A percentile compares a stretch with the other conserved stretches of the same genome.
phyloP scores from a whole-genome alignment of 2,329 filamentous ascomycete species.

The Arachnopeziza araneosa region DNA sequence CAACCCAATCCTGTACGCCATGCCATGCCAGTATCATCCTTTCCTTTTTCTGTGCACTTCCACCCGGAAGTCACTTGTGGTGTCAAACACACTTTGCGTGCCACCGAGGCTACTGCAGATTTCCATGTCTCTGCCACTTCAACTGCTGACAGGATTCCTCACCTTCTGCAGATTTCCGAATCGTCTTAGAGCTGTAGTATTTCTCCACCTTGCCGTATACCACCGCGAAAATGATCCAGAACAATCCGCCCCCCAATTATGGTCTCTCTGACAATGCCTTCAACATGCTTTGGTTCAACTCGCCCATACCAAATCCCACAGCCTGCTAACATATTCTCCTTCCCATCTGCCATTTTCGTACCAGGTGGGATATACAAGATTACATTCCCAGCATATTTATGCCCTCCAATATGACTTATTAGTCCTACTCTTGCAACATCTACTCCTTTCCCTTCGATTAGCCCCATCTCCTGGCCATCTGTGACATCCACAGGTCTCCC shows the following conservation, averaged over 20 bases:
- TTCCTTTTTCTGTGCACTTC: background rate
- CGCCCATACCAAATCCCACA: slow-evolving; percentile 79
- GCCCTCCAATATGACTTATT: slow-evolving; percentile 77
- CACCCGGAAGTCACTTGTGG: too few species aligned
- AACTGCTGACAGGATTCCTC: background rate
- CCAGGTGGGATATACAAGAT: slow-evolving; percentile 70
- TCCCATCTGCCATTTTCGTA: slow-evolving; percentile 35
- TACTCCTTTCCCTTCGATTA: slow-evolving; percentile 35
- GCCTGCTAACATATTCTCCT: slow-evolving; percentile 56
- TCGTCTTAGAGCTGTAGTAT: slow-evolving; percentile 34
- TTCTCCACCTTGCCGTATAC: slow-evolving; percentile 50
- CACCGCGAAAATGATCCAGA: slow-evolving; percentile 66
- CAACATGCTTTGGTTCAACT: slow-evolving; percentile 68
- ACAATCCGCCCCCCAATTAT: slow-evolving; percentile 62
- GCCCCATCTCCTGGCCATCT: slow-evolving; percentile 20
- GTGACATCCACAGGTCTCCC: slow-evolving; percentile 35
- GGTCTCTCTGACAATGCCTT: slow-evolving; percentile 70
- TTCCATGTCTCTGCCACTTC: too few species aligned
- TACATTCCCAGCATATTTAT: slow-evolving; percentile 82
- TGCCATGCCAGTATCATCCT: background rate
- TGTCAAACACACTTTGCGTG: too few species aligned
- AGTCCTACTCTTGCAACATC: slow-evolving; percentile 56
- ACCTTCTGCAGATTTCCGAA: background rate
- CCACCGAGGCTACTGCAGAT: too few species aligned
- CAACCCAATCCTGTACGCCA: background rate